Conservation (phyloP, 2,329 filamentous ascomycete genomes). For the Monilinia polystroma region DNA sequence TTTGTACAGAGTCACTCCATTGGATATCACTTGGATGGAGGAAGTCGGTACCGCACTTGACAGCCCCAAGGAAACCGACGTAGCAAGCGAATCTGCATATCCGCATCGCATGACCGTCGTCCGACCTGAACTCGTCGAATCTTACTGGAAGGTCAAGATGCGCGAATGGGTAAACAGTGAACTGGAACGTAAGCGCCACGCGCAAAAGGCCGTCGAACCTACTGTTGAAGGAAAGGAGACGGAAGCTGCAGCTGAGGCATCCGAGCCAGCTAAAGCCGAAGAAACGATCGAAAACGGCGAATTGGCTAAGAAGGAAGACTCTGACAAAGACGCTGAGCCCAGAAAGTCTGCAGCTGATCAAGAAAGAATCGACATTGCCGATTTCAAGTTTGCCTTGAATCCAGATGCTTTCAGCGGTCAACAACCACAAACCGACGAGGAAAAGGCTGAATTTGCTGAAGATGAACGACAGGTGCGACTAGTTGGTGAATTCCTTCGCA, state of each 20-base stretch:
- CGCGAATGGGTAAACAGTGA: constrained; percentile 84
- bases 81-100: constrained; percentile 50
- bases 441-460: constrained; percentile 76
- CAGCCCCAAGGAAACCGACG: constrained; percentile 40
- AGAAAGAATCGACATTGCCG: constrained; percentile 78
- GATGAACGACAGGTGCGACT: constrained; percentile 88
- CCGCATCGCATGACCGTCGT: constrained; percentile 96
- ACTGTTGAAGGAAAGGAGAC: neutral
- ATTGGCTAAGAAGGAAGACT: neutral
- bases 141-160: constrained; percentile 81
- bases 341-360: constrained; percentile 38
- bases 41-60: constrained; percentile 56
- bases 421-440: constrained; percentile 81
- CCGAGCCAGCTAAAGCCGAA: constrained; percentile 14
- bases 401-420: constrained; percentile 95
- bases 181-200: constrained; percentile 60
- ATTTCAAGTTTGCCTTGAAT: constrained; percentile 86
- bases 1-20: constrained; percentile 87
- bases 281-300: constrained; percentile 9
- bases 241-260: constrained; percentile 1
- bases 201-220: constrained; percentile 34
- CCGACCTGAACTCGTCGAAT: constrained; percentile 84
- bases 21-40: constrained; percentile 90
- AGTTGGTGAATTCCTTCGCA: constrained; percentile 74
- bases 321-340: constrained; percentile 32